Base-by-base conservation (phyloP, 306 rosid species). In the Bauhinia variegata region DNA sequence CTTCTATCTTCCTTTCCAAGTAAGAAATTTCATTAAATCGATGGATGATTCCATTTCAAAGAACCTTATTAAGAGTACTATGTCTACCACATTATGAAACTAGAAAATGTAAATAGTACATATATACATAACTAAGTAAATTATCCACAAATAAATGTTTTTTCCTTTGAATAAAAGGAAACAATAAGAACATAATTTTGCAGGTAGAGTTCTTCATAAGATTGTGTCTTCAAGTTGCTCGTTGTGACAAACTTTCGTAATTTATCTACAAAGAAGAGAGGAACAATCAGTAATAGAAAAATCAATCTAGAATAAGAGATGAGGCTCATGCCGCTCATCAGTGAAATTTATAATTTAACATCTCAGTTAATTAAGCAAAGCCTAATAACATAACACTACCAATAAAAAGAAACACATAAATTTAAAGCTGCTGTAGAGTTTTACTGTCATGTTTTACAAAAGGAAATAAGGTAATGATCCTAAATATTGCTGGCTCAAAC, bases 201-300 rank as follows among this genome's bases (percentile, higher is more conserved):
- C 28, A 23, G 28, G 28, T 23, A 23, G 28, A 23, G 70, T 55
- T 34, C 43, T 52, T 50, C 77, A 77, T 12, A 51, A n/a, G 39
- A 69, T 51, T 60, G 31, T 77, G 72, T 81, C 85, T 72, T 76
- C 82, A 41, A 73, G 67, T 59, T 72, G 79, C 70, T 74, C 82
- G 4, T 59, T 10, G 54, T 23, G 0, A 15, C 19, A 31, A n/a
- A 19, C 68, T 48, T 64, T 46, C 54, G 44, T 43, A 69, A 73
- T 81, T 77, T 37, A 48, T 60, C 85, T 77, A 36, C 77, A 73
- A 63, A 72, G 23, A 55, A 8, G 1, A 33, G 62, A 72, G 67
- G 33, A 42, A 57, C 16, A 13, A 58, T 30, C 33, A 72, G 53
- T n/a, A 54, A n/a, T 39, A 31, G 37, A 61, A 39, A 36, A 70